These are phyloP conservation scores for Apiospora saccharicola DNA, from an alignment of 2,329 filamentous ascomycete genomes.

Conservation along the genomic window DNA sequence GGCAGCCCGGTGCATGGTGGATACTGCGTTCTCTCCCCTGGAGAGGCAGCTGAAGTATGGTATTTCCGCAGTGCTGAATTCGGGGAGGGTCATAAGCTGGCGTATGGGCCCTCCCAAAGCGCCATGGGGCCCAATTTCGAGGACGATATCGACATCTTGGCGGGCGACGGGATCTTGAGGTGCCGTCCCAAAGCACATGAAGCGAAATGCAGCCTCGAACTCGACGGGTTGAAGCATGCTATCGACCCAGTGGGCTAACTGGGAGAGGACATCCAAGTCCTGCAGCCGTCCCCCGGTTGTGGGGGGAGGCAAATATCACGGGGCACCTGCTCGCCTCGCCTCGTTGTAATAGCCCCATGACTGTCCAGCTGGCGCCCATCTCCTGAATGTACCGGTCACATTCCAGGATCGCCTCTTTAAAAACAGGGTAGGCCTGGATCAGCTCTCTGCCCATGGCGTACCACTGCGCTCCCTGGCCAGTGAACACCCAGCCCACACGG, in stretches of 20 bases:
- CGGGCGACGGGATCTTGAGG: constrained; percentile 27
- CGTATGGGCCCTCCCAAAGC: constrained; percentile 40
- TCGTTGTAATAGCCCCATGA: neutral
- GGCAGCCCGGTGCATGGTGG: constrained; percentile 37
- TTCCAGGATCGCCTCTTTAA: neutral
- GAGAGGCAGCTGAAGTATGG: constrained; percentile 32
- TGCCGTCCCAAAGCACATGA: constrained; percentile 23
- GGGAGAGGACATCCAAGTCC: neutral
- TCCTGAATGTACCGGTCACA: constrained; percentile 8
- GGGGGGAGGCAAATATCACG: constrained; percentile 8
- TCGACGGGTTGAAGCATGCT: constrained; percentile 39
- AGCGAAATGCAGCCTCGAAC: constrained; percentile 32
- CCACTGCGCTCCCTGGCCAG: constrained; percentile 35
- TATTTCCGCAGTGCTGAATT: constrained; percentile 27
- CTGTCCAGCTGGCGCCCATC: neutral
- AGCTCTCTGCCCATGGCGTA: constrained; percentile 33
- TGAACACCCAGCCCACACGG: constrained; percentile 32
- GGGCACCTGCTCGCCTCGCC: too few relatives aligned
- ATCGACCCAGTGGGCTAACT: constrained; percentile 31
- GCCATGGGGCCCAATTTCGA: constrained; percentile 44
- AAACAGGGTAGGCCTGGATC: constrained; percentile 24
- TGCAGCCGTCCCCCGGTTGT: neutral
- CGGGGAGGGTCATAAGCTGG: constrained; percentile 36
- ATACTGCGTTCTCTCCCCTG: constrained; percentile 31
- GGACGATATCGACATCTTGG: constrained; percentile 34